Evolutionary conservation across 805 yeast genomes (phyloP).

Genomic region (Starmerella davenportii): DNA sequence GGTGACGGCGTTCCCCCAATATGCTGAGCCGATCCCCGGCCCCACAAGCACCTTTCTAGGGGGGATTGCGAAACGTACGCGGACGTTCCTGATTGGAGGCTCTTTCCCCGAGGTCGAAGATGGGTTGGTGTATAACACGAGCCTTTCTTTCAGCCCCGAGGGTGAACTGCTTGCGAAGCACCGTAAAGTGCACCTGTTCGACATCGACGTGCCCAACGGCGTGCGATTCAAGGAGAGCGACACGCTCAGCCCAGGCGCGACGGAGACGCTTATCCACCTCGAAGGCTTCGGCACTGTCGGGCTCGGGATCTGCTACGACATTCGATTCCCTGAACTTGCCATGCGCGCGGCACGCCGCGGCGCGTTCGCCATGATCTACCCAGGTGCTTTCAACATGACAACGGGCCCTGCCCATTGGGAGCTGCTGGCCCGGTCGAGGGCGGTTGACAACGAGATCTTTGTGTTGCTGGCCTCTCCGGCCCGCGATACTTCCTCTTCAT

Average conservation of each 20-base stretch:
- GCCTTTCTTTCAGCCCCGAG: constrained; percentile 46
- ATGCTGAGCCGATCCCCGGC: constrained; percentile 82
- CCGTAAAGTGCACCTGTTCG: constrained; percentile 80
- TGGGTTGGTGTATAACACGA: constrained; percentile 49
- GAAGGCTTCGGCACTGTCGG: constrained; percentile 43
- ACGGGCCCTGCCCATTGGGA: constrained; percentile 93
- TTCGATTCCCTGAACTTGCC: constrained; percentile 65
- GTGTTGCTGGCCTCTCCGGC: constrained; percentile 59
- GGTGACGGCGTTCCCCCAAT: constrained; percentile 66
- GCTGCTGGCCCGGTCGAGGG: constrained; percentile 60
- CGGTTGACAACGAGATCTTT: constrained; percentile 73
- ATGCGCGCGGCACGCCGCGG: constrained; percentile 47
- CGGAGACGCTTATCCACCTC: constrained; percentile 58
- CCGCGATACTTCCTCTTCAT: constrained; percentile 64
- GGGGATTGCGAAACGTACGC: constrained; percentile 43
- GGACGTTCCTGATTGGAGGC: constrained; percentile 66
- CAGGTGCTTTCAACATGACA: constrained; percentile 82
- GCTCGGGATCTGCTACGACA: constrained; percentile 73
- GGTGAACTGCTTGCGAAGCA: constrained; percentile 78
- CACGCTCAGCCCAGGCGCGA: constrained; percentile 59
- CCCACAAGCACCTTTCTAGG: constrained; percentile 42
- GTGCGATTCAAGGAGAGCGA: constrained; percentile 73
- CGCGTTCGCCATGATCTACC: constrained; percentile 66
- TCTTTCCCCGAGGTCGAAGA: constrained; percentile 63
- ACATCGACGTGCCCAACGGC: constrained; percentile 79